A percentile compares a stretch with the other conserved stretches of the same genome.
Conservation (phyloP, 2,329 filamentous ascomycete genomes). For the Ceratocystis alfenasii region DNA sequence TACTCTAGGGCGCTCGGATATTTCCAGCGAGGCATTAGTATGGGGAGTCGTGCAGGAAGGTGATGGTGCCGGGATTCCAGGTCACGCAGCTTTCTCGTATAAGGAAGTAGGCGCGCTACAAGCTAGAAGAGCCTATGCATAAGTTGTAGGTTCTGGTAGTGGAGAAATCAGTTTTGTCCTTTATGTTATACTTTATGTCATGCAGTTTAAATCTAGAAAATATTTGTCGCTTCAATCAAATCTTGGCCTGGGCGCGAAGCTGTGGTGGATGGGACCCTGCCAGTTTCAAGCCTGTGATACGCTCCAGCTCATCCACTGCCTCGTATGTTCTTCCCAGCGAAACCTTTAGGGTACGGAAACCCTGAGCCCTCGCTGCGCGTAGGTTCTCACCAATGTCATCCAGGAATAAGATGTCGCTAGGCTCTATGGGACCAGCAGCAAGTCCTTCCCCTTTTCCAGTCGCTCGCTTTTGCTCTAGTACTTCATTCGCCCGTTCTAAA, state of each 20-base stretch:
- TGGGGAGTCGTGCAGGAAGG: conserved; percentile 39
- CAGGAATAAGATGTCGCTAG: conserved; percentile 68
- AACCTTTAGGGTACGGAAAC: conserved; percentile 78
- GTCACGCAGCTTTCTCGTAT: conserved; percentile 37
- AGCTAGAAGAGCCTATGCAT: conserved; percentile 32
- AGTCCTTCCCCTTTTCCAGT: conserved; percentile 26
- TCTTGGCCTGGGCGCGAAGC: conserved; percentile 32
- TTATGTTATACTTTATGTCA: conserved; percentile 2
- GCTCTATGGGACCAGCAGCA: conserved; percentile 35
- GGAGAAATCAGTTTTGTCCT: not conserved
- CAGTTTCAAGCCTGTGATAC: conserved; percentile 55
- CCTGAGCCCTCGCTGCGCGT: conserved; percentile 60
- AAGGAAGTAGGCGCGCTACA: conserved; percentile 30
- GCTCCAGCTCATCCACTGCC: conserved; percentile 72
- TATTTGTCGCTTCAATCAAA: conserved; percentile 28
- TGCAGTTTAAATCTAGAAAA: not conserved
- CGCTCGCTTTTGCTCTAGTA: conserved; percentile 32
- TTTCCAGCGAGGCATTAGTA: conserved; percentile 29
- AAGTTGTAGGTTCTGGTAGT: conserved; percentile 3
- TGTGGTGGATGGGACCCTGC: conserved; percentile 42
- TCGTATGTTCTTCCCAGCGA: conserved; percentile 62
- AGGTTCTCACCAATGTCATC: conserved; percentile 94
- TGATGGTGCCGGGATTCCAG: conserved; percentile 29
- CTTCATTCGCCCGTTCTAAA: conserved; percentile 51
- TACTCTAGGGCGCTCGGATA: conserved; percentile 27